Evolutionary conservation across 768 basidiomycete species (phyloP).

Genomic region (Suillus ampliporus): DNA sequence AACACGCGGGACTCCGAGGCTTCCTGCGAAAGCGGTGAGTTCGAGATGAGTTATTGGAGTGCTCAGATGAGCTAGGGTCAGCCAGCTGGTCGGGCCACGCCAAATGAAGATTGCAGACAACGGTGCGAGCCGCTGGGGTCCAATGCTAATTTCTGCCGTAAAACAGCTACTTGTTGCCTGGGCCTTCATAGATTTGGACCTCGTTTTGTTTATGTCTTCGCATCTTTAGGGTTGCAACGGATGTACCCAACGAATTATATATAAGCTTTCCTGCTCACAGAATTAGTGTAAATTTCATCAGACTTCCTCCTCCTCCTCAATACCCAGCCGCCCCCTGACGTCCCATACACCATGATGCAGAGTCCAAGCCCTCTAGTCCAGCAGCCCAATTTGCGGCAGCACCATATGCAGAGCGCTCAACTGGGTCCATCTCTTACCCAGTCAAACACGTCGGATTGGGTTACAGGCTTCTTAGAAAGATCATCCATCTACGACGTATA

Average conservation of each 20-base stretch:
- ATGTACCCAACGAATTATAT: conserved; percentile 20
- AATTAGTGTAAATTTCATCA: conserved; percentile 14
- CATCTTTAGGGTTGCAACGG: conserved; percentile 19
- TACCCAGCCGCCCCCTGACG: conserved; percentile 6
- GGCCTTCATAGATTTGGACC: conserved; percentile 24
- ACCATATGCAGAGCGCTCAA: conserved; percentile 18
- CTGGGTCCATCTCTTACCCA: conserved; percentile 20
- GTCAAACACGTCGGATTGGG: conserved; percentile 27
- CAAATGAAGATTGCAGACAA: conserved; percentile 8
- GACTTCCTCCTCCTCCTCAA: conserved; percentile 12
- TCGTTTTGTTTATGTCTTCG: conserved; percentile 24
- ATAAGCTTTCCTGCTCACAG: conserved; percentile 19
- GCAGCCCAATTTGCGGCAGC: conserved; percentile 22
- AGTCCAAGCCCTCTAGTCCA: conserved; percentile 14
- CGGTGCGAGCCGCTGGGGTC: conserved; percentile 26
- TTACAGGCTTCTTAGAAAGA: conserved; percentile 36
- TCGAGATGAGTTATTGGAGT: conserved; percentile 19
- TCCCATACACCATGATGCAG: conserved; percentile 16
- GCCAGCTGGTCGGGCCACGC: conserved; percentile 5
- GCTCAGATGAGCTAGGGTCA: conserved; percentile 11
- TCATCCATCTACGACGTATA: conserved; percentile 30
- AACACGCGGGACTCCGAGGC: conserved; percentile 22
- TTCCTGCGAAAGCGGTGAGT: conserved; percentile 21
- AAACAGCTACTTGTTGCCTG: conserved; percentile 15
- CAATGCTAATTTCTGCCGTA: conserved; percentile 33